Conservation (phyloP, 2,329 filamentous ascomycete species). For the Diplodia seriata region DNA sequence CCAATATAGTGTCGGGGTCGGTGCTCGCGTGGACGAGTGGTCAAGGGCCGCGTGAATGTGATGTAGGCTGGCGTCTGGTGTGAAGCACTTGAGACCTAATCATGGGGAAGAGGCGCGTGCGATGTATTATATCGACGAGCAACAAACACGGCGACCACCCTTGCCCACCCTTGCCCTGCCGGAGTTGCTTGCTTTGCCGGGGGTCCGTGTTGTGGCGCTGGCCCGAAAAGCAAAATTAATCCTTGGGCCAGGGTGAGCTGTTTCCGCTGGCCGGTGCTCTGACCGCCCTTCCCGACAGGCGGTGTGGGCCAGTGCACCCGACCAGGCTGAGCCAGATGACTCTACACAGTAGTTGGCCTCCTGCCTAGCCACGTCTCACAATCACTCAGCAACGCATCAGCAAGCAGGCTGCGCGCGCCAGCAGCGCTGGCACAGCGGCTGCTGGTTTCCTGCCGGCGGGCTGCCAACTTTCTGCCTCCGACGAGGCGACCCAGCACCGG, state of each 20-base stretch:
- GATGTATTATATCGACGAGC: conserved; percentile 17
- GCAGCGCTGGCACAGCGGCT: not conserved
- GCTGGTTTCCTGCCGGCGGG: conserved; percentile 5
- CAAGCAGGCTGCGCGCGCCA: not conserved
- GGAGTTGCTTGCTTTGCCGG: too few species aligned
- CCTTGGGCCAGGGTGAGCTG: not conserved
- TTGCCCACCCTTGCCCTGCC: conserved; percentile 23
- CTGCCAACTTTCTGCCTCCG: not conserved
- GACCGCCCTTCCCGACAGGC: not conserved
- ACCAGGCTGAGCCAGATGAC: conserved; percentile 4
- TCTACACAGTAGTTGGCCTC: not conserved
- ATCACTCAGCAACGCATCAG: not conserved
- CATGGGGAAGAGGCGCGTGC: conserved; percentile 24
- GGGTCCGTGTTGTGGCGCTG: conserved; percentile 1
- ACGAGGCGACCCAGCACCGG: conserved; percentile 8
- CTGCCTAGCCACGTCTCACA: conserved; percentile 20
- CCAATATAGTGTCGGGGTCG: conserved; percentile 12
- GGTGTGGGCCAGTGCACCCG: too few species aligned
- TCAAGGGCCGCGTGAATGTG: conserved; percentile 23
- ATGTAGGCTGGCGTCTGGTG: conserved; percentile 17
- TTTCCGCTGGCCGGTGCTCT: not conserved
- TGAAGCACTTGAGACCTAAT: conserved; percentile 1
- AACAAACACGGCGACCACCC: conserved; percentile 5
- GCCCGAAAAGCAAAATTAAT: conserved; percentile 2
- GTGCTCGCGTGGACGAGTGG: conserved; percentile 14